A percentile compares a stretch with the other conserved stretches of the same genome.
phyloP scores from a whole-genome alignment of 2,329 filamentous ascomycete species.

The Oidium heveae region DNA sequence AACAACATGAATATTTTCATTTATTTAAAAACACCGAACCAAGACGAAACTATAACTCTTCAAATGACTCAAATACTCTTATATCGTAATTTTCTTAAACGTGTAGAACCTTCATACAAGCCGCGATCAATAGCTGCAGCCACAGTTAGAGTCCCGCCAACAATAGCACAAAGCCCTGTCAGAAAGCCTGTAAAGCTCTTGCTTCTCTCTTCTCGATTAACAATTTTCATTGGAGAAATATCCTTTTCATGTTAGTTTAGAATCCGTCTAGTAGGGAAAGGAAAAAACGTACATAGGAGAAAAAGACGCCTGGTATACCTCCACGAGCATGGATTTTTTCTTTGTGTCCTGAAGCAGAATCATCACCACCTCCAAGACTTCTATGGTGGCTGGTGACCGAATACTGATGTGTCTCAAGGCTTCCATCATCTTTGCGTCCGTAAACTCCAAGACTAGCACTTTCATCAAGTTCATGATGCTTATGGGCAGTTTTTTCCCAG shows the following conservation, averaged over 20 bases:
- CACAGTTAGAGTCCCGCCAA: conserved; percentile 86
- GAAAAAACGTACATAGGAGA: conserved; percentile 57
- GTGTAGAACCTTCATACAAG: conserved; percentile 64
- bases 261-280: background rate
- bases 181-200: conserved; percentile 86
- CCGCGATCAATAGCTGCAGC: conserved; percentile 81
- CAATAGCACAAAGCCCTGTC: conserved; percentile 78
- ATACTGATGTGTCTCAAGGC: conserved; percentile 94
- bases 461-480: conserved; percentile 20
- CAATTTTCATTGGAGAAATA: conserved; percentile 98
- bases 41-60: too few relatives aligned
- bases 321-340: conserved; percentile 74
- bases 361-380: conserved; percentile 60
- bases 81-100: conserved; percentile 62
- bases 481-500: conserved; percentile 33
- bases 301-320: conserved; percentile 93
- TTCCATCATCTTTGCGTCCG: conserved; percentile 43
- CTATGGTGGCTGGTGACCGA: conserved; percentile 92
- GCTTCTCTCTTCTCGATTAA: conserved; percentile 74
- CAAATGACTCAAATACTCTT: conserved; percentile 25
- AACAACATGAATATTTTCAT: too few relatives aligned
- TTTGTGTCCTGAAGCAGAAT: conserved; percentile 67
- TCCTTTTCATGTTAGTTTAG: conserved; percentile 29
- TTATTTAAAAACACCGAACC: too few relatives aligned
- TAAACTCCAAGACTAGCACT: conserved; percentile 40